Evolutionary conservation across 345 rosid species (phyloP), one percentile per base, ranked within the genome.

Genomic region (Eucalyptus erythrocorys): DNA sequence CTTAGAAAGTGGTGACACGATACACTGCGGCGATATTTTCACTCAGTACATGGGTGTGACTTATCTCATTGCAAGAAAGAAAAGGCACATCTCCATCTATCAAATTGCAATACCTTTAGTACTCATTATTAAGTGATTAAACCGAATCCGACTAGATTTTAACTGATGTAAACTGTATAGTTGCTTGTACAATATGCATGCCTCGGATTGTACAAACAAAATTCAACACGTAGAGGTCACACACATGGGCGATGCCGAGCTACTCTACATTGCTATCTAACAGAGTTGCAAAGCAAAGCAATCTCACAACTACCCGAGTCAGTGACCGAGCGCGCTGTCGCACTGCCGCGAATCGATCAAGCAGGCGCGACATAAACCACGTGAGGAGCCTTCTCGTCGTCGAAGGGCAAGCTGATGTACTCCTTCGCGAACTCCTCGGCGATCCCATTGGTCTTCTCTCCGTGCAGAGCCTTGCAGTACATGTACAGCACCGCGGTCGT

Each of bases 381-480:
- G 19, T 92, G 95, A 90, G 97, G 97, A 71, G 91, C 96, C 92
- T 97, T 96, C 43, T 91, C 94, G 34, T 94, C 94, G 79, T 94
- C 96, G 88, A 95, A 95, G 85, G 99, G 99, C 92, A 96, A 93
- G 55, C 97, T 94, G 8, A 94, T 94, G 66, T 95, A 96, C 61
- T 94, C 96, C 64, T 93, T 89, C 2, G 95, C 93, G 90, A 96
- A 94, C 88, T 96, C 98, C 89, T 94, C 93, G 10, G 97, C 98
- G 21, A 97, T 95, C 93, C 95, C 94, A 91, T 87, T 90, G 27
- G 94, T 98, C 64, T 96, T 94, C 92, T 97, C 96, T 6, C 98
- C 98, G 34, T 93, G 94, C 21, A 88, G 59, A 76, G 98, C 97
- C 90, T 95, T 96, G 86, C 97, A 94, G 86, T 93, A 90, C 93